Percentiles rank a stretch among this genome's conserved stretches.
Conservation (phyloP, 306 rosid species). For the Castanea crenata region DNA sequence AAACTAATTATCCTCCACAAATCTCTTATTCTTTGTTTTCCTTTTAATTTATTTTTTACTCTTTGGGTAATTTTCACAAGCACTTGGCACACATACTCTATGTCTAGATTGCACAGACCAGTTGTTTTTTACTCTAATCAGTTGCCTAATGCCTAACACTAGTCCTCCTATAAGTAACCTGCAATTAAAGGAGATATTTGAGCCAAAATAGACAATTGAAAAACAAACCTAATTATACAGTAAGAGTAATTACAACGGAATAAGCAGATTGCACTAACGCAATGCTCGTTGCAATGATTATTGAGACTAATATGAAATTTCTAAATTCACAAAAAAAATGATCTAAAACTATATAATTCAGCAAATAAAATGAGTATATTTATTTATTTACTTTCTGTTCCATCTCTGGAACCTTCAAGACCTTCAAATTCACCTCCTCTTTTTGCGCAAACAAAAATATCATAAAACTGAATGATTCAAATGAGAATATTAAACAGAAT, state of each 20-base stretch:
- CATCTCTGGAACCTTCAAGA: slow-evolving; percentile 95
- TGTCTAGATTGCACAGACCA: too few species aligned
- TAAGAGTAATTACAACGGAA: background rate
- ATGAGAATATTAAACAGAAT: background rate
- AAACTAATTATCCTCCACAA: too few species aligned
- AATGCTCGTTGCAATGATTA: background rate
- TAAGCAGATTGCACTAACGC: background rate
- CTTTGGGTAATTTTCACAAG: too few species aligned
- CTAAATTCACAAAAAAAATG: background rate
- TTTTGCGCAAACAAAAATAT: slow-evolving; percentile 41
- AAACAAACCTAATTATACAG: too few species aligned
- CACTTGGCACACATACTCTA: too few species aligned
- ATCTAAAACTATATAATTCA: background rate
- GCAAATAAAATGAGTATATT: background rate
- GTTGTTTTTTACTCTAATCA: too few species aligned
- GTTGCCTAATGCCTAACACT: too few species aligned
- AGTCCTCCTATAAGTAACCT: too few species aligned
- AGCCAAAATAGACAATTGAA: too few species aligned
- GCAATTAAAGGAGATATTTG: too few species aligned
- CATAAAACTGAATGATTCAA: slow-evolving; percentile 17
- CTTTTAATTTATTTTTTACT: too few species aligned
- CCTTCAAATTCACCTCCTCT: slow-evolving; percentile 99
- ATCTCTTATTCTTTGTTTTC: too few species aligned
- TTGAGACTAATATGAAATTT: background rate
- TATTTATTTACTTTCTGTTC: slow-evolving; percentile 95